phyloP scores from a whole-genome alignment of 2,329 filamentous ascomycete genomes.

The Ophiobolus disseminans region DNA sequence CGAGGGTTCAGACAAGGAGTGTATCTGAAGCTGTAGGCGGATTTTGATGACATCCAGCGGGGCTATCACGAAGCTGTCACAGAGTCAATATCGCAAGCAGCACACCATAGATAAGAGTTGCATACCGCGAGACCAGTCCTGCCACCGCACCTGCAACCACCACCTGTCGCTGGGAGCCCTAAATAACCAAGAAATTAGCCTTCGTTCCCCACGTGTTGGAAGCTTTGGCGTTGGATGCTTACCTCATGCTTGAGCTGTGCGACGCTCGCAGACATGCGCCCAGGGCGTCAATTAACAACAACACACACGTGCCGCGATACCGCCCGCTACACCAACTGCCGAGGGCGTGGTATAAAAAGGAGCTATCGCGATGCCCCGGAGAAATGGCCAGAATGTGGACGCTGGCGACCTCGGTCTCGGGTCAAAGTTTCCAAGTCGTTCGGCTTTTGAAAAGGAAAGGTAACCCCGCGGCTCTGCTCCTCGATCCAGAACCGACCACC shows the following conservation, averaged over 20 bases:
- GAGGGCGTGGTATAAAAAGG: conserved; percentile 16
- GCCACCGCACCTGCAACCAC: conserved; percentile 72
- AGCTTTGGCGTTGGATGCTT: conserved; percentile 14
- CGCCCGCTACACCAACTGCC: conserved; percentile 19
- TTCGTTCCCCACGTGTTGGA: background rate
- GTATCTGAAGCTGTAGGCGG: conserved; percentile 89
- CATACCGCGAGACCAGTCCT: conserved; percentile 84
- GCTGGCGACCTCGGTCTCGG: conserved; percentile 25
- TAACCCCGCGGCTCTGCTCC: conserved; percentile 16
- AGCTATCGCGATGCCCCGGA: conserved; percentile 18
- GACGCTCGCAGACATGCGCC: conserved; percentile 69
- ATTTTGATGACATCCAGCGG: conserved; percentile 99
- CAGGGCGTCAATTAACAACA: conserved; percentile 34
- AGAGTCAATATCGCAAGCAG: conserved; percentile 6
- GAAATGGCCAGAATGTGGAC: conserved; percentile 14
- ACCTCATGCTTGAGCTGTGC: conserved; percentile 75
- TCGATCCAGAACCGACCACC: background rate
- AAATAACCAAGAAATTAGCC: conserved; percentile 18
- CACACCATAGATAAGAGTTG: background rate
- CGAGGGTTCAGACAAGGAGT: conserved; percentile 78
- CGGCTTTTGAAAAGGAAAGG: conserved; percentile 28
- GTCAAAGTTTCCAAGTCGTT: conserved; percentile 17
- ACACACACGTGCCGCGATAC: conserved; percentile 24
- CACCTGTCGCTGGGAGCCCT: conserved; percentile 72
- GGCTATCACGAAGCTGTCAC: conserved; percentile 81